A percentile compares a stretch with the other conserved stretches of the same genome.
Evolutionary conservation across 257 asterid genomes (phyloP).

Genomic region (Rhazya stricta): DNA sequence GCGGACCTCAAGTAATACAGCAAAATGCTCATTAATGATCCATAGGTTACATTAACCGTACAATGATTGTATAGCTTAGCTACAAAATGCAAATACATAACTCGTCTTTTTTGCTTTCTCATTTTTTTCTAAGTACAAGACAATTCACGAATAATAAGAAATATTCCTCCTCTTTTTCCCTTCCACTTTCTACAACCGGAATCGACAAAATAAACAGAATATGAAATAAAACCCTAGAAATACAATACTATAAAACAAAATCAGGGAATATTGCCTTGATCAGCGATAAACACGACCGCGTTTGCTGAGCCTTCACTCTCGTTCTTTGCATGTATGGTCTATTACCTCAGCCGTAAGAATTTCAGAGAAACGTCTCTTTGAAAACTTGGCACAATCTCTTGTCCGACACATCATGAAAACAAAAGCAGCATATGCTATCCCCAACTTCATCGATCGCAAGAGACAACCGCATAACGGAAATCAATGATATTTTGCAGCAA

Average conservation of each 20-base stretch:
- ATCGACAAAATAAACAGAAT: background rate
- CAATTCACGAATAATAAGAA: background rate
- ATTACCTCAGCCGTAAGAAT: background rate
- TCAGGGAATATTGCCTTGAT: background rate
- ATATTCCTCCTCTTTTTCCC: no score
- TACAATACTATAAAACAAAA: background rate
- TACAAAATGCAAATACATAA: background rate
- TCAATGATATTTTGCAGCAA: background rate
- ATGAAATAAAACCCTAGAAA: background rate
- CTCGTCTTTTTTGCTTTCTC: background rate
- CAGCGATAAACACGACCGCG: background rate
- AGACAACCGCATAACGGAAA: background rate
- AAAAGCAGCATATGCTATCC: background rate
- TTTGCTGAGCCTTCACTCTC: background rate
- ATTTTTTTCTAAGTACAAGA: background rate
- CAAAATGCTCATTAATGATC: background rate
- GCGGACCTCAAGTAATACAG: background rate
- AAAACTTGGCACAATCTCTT: no score
- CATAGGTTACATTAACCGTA: background rate
- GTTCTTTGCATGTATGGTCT: background rate
- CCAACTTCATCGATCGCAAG: no score
- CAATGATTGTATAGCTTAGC: background rate
- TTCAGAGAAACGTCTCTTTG: background rate
- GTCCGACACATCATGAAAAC: background rate
- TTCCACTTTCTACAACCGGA: background rate